Evolutionary conservation across 805 yeast species (phyloP), one percentile per base, ranked within the genome.

Genomic region (Yamadazyma sp.): DNA sequence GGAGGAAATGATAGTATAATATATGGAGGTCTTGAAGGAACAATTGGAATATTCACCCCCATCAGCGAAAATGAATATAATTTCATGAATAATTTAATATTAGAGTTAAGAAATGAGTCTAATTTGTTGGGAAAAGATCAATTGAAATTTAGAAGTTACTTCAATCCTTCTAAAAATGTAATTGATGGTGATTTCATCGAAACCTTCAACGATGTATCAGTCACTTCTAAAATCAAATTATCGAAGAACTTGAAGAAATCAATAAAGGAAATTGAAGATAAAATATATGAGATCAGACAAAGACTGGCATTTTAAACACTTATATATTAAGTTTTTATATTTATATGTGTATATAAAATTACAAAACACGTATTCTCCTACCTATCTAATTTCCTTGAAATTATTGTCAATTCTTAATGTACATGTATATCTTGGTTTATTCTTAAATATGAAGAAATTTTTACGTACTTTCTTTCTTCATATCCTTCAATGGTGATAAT

Each of bases 181-280:
- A 70, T 93, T 26, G 97, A 93, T 59, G 98, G 98, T 7, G 98
- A 93, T 53, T 63, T 86, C 11, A 65, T 91, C 31, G 96, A 87
- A 48, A 54, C 58, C 27, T 85, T 65, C 49, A 58, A 51, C 31
- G 49, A 55, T 7, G 52, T 75, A 14, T 49, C 51, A 10, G 53
- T 56, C 1, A 47, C 60, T 1, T 50, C 55, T 4, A 66, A 72
- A 38, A 46, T 62, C 14, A 55, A 50, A 13, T 58, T 74, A 19
- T 68, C 70, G 6, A 48, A 58, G 10, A 57, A 58, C 29, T 49
- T 77, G 49, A 78, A 75, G 21, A 58, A 75, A 40, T 48, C 66
- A 1, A 70, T 76, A 2, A 49, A 56, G 29, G 80, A 77, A 23
- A 60, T 80, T 8, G 76, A 72, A 33, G 62, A 69, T 36, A 70